A percentile compares a stretch with the other conserved stretches of the same genome.
Conservation (phyloP, 495 filamentous ascomycete genomes). For the Beverwykella pulmonaria region DNA sequence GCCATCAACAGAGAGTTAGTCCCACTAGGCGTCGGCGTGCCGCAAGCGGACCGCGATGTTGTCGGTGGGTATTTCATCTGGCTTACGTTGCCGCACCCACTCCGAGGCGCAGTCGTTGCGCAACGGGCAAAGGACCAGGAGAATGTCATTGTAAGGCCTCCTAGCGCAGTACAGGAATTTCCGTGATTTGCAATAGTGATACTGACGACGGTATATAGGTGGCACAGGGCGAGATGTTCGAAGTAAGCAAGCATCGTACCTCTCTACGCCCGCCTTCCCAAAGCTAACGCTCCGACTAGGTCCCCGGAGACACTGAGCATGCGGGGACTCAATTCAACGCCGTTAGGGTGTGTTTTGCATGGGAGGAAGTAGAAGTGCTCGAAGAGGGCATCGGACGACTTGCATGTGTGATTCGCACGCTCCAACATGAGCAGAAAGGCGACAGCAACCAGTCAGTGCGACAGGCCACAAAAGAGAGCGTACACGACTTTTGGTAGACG, state of each 20-base stretch:
- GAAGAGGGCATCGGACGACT: slow-evolving; percentile 69
- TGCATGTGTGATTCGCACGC: slow-evolving; percentile 50
- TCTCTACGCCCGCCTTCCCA: not conserved
- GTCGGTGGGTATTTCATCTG: slow-evolving; percentile 84
- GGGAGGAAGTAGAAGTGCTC: slow-evolving; percentile 70
- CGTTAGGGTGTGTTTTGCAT: slow-evolving; percentile 70
- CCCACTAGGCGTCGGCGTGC: slow-evolving; percentile 60
- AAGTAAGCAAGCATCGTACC: slow-evolving; percentile 48
- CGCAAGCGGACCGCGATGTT: slow-evolving; percentile 45
- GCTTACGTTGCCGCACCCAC: slow-evolving; percentile 61
- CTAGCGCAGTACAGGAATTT: not conserved
- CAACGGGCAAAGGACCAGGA: slow-evolving; percentile 56
- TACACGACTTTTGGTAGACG: slow-evolving; percentile 31
- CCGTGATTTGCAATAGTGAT: not conserved
- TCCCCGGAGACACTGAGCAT: slow-evolving; percentile 50
- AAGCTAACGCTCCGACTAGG: slow-evolving; percentile 32
- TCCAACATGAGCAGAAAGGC: slow-evolving; percentile 37
- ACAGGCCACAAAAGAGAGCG: slow-evolving; percentile 15
- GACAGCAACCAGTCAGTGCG: slow-evolving; percentile 14
- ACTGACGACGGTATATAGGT: slow-evolving; percentile 2
- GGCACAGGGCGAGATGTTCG: slow-evolving; percentile 63
- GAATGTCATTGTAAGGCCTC: slow-evolving; percentile 57
- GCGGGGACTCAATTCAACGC: slow-evolving; percentile 53
- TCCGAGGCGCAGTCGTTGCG: slow-evolving; percentile 60
- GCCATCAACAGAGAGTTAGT: slow-evolving; percentile 60